Base-by-base conservation (phyloP, 495 filamentous ascomycete species). In the Polyplosphaeria fusca region DNA sequence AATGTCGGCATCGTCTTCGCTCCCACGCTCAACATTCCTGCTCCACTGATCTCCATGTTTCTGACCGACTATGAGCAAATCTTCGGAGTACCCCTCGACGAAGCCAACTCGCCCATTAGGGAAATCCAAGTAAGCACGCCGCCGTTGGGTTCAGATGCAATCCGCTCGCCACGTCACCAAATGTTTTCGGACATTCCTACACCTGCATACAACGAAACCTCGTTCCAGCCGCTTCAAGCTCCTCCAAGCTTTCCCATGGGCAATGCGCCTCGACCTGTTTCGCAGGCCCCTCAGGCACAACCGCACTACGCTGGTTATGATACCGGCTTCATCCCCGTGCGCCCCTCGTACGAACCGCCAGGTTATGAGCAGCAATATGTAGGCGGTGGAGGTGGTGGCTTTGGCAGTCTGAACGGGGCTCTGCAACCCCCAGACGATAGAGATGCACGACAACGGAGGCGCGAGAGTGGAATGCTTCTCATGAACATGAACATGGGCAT, bases 1-100 rank as follows among this genome's bases (percentile, higher is more conserved):
- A 98, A 98, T 70, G 90, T 98, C 46, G 90, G 93, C 61, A 98
- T 98, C 58, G 91, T 97, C 51, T 98, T 97, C 72, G 93, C 94
- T n/a, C 93, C 93, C 1, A 97, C 94, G 0, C 79, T 97, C 27
- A 97, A 97, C 71, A 96, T 98, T 37, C 91, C 94, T 0, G 89
- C 90, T 1, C 91, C 94, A 14, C 86, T 98, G 5, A 95, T 98
- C 64, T 90, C 90, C 1, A 78, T 91, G 72, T 93, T 98, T 71
- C 79, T 98, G 28, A 91, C 92, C 47, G 91, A 97, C 61, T 95
- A 87, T 65, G 79, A 87, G 61, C 77, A 77, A 35, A 92, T 98
- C 41, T 98, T 96, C 69, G 87, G 85, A 27, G 79, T 85, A 48
- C 77, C 83, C 5, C 77, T 81, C 1, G 79, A 82, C 59, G 78